Conservation (phyloP, 2,329 filamentous ascomycete species). For the Phaeosphaeria sp. region DNA sequence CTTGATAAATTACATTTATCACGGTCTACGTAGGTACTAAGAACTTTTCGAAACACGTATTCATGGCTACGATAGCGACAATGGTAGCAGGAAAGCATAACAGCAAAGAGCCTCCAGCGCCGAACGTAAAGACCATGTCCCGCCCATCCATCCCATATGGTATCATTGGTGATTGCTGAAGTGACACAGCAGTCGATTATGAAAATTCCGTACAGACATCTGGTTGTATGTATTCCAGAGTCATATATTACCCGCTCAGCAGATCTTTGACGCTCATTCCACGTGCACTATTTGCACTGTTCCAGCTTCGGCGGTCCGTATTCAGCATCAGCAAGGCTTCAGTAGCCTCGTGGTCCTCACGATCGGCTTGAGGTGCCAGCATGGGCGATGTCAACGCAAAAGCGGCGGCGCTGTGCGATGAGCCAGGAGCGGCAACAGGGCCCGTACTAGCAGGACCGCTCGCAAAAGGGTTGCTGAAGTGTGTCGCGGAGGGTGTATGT, state of each 20-base stretch:
- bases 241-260: constrained; percentile 42
- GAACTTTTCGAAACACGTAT: not conserved
- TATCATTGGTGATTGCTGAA: not conserved
- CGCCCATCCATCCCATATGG: constrained; percentile 2
- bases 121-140: constrained; percentile 4
- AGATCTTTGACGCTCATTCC: constrained; percentile 58
- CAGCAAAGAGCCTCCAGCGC: not conserved
- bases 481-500: constrained; percentile 39
- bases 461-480: constrained; percentile 42
- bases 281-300: constrained; percentile 38
- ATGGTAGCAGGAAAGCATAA: not conserved
- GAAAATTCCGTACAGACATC: not conserved
- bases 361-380: constrained; percentile 45
- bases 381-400: constrained; percentile 47
- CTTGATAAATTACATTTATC: not conserved
- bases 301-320: constrained; percentile 69
- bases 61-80: not conserved
- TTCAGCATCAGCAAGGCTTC: constrained; percentile 89
- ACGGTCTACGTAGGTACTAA: not conserved
- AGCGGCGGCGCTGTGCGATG: constrained; percentile 31
- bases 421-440: constrained; percentile 25
- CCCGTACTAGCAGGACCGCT: constrained; percentile 32
- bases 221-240: not conserved
- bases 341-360: constrained; percentile 74
- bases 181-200: not conserved